Base-by-base conservation (phyloP, 108 stramenopile genomes). In the Mediolabrus comicus region DNA sequence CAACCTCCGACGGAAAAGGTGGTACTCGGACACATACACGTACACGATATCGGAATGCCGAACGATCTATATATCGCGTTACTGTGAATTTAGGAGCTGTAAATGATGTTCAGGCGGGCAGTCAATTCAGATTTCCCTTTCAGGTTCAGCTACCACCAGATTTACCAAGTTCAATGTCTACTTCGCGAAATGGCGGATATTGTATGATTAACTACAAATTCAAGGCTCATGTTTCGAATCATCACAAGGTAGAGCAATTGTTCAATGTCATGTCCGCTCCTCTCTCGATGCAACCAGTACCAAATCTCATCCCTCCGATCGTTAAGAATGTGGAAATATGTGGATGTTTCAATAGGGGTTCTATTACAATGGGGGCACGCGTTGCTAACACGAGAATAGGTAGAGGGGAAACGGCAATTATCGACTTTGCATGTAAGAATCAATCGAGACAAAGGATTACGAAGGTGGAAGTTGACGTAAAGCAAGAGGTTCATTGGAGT, bases 401-500 rank as follows among this genome's bases (percentile, higher is more conserved):
- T 5, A 32, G 61, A 10, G 81, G 81, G 0, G 46, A 69, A 31
- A 53, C 46, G 14, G 33, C 74, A 8, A 38, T 73, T n/a, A 31
- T 71, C 29, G 60, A 59, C 24, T 56, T 82, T 56, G 71, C 81
- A 7, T 82, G 77, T 33, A 59, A 72, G 19, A 82, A 82, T 57
- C 59, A 72, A 4, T 77, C 81, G 0, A 55, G 72, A 19, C 31
- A 55, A 32, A 32, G 53, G 12, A 78, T 82, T 24, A 56, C 68
- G 5, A 35, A 56, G 12, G 75, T 62, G 1, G 62, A 59, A n/a
- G 62, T 72, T 3, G 16, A 27, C 3, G n/a, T 81, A 33, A 65
- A 53, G 22, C 75, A 81, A 34, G 65, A 74, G 12, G 65, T 77
- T 11, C 17, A 55, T 24, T 80, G 71, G 71, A 29, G 5, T 28